Evolutionary conservation across 805 yeast genomes (phyloP).

Genomic region (Kluyveromyces siamensis): DNA sequence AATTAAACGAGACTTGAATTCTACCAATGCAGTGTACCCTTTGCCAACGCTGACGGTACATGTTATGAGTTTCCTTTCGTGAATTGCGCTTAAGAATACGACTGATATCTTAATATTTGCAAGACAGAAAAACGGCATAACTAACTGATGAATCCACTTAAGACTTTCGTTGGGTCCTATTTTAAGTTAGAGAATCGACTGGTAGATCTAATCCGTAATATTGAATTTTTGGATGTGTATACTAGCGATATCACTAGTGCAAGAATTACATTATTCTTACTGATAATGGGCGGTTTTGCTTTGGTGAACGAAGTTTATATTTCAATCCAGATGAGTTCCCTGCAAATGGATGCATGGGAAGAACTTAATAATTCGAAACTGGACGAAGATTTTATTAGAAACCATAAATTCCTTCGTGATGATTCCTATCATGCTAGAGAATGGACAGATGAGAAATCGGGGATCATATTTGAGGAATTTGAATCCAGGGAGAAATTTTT

Average conservation of each 20-base stretch:
- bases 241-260: conserved; percentile 25
- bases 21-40: not conserved
- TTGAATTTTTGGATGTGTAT: conserved; percentile 8
- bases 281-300: conserved; percentile 26
- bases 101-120: no score
- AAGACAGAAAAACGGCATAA: not conserved
- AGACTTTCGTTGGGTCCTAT: conserved; percentile 4
- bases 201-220: conserved; percentile 10
- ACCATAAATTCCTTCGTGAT: conserved; percentile 23
- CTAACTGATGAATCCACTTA: not conserved
- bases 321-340: conserved; percentile 26
- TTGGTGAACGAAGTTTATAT: conserved; percentile 27
- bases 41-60: not conserved
- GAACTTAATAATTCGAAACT: conserved; percentile 23
- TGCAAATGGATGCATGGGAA: conserved; percentile 26
- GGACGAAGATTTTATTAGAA: conserved; percentile 20
- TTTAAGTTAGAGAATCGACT: conserved; percentile 14
- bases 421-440: conserved; percentile 28
- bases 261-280: conserved; percentile 25
- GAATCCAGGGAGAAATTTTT: conserved; percentile 51
- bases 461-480: conserved; percentile 27
- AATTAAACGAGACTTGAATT: not conserved
- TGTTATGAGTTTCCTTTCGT: not conserved
- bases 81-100: not conserved
- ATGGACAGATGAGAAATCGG: conserved; percentile 23